phyloP scores from a whole-genome alignment of 2,329 filamentous ascomycete genomes.

The Neonectria coccinea region DNA sequence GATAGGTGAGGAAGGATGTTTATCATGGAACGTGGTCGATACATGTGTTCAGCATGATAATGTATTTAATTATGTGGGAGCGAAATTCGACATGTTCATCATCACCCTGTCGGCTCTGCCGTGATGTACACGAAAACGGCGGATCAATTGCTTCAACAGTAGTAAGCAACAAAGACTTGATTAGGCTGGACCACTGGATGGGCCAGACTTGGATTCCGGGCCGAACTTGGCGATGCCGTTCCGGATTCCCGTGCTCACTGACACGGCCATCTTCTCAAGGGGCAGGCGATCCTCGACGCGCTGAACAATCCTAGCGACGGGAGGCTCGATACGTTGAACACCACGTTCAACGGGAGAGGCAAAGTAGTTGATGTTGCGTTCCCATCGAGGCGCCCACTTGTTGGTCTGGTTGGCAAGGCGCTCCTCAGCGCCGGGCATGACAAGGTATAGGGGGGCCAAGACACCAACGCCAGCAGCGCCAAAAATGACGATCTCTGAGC shows the following conservation, averaged over 20 bases:
- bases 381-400: slow-evolving; percentile 71
- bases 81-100: not conserved
- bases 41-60: not conserved
- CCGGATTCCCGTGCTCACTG: slow-evolving; percentile 61
- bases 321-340: slow-evolving; percentile 63
- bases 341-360: slow-evolving; percentile 59
- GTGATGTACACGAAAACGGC: not conserved
- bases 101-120: slow-evolving; percentile 4
- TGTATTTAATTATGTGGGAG: not conserved
- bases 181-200: slow-evolving; percentile 7
- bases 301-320: slow-evolving; percentile 58
- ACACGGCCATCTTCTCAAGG: slow-evolving; percentile 63
- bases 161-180: not conserved
- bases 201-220: slow-evolving; percentile 42
- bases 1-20: too few relatives aligned
- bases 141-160: not conserved
- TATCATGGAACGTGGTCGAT: not conserved
- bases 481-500: slow-evolving; percentile 64
- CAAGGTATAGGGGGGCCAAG: slow-evolving; percentile 68
- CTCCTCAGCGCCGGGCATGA: slow-evolving; percentile 68
- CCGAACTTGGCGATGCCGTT: slow-evolving; percentile 56
- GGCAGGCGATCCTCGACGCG: slow-evolving; percentile 61
- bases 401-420: slow-evolving; percentile 64
- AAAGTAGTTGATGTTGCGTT: slow-evolving; percentile 68
- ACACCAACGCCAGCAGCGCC: slow-evolving; percentile 65